These are phyloP conservation scores for Diaporthe sp. DNA, from an alignment of 2,329 filamentous ascomycete species.

Conservation along the genomic window DNA sequence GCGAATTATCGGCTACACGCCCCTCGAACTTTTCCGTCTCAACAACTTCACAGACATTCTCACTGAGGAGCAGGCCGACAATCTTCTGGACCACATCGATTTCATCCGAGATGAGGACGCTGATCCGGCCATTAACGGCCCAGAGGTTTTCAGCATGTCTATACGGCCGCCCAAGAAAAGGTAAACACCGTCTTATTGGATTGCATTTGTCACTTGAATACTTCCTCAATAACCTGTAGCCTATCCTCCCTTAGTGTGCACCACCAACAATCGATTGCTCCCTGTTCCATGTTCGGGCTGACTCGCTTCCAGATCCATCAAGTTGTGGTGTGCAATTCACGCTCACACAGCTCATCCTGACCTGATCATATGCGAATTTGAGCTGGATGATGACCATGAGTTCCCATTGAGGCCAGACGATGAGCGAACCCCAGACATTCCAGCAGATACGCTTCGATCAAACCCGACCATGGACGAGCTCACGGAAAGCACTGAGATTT, in stretches of 20 bases:
- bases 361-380: slow-evolving; percentile 88
- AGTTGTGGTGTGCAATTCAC: slow-evolving; percentile 91
- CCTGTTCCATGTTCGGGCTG: not conserved
- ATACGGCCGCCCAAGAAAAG: slow-evolving; percentile 71
- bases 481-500: slow-evolving; percentile 80
- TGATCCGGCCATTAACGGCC: slow-evolving; percentile 81
- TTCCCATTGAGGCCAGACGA: slow-evolving; percentile 76
- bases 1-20: slow-evolving; percentile 81
- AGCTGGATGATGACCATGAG: slow-evolving; percentile 81
- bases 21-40: slow-evolving; percentile 80
- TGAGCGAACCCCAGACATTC: slow-evolving; percentile 71
- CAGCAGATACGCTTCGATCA: slow-evolving; percentile 81
- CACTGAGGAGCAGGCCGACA: slow-evolving; percentile 86
- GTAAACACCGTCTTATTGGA: not conserved
- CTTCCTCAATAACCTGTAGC: not conserved
- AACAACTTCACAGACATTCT: slow-evolving; percentile 87
- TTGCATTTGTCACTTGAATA: not conserved
- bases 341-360: slow-evolving; percentile 77
- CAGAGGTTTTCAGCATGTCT: slow-evolving; percentile 87
- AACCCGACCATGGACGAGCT: slow-evolving; percentile 82
- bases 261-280: not conserved
- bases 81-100: slow-evolving; percentile 87
- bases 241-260: not conserved
- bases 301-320: slow-evolving; percentile 63
- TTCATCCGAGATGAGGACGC: slow-evolving; percentile 88